Evolutionary conservation across 805 yeast species (phyloP).

Genomic region (Ogataea corticis): DNA sequence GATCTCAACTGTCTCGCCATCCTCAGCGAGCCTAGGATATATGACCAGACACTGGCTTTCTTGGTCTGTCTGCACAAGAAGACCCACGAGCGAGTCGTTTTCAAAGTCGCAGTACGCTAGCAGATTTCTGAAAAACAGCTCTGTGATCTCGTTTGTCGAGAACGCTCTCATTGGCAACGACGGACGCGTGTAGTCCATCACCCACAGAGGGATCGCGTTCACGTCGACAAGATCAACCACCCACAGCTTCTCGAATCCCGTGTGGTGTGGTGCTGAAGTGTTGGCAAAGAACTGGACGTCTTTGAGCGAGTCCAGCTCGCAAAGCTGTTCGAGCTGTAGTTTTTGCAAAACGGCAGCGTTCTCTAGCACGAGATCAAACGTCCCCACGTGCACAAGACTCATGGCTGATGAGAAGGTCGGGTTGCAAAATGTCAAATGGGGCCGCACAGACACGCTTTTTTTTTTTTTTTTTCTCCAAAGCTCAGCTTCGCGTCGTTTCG

Average conservation of each 20-base stretch:
- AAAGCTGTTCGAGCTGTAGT: constrained; percentile 1
- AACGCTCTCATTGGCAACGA: constrained; percentile 10
- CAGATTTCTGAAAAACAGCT: constrained; percentile 13
- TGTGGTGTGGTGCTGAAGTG: background rate
- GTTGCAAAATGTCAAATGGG: background rate
- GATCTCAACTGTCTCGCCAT: constrained; percentile 10
- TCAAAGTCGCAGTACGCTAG: constrained; percentile 16
- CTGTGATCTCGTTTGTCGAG: constrained; percentile 11
- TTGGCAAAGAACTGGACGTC: constrained; percentile 10
- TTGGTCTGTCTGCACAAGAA: constrained; percentile 16
- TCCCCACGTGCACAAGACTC: constrained; percentile 6
- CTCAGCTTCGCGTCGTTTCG: background rate
- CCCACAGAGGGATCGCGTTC: constrained; percentile 18
- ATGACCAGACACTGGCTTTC: constrained; percentile 13
- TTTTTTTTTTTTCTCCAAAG: background rate
- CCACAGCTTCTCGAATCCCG: constrained; percentile 7
- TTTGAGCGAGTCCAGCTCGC: background rate
- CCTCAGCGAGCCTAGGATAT: constrained; percentile 13
- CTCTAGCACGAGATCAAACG: constrained; percentile 6
- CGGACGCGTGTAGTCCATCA: constrained; percentile 10
- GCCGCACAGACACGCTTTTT: background rate
- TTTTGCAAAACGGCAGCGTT: constrained; percentile 2
- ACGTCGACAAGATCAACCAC: constrained; percentile 18
- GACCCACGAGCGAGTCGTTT: constrained; percentile 8
- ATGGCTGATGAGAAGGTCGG: background rate